Conservation (phyloP, 148 eudicot species). For the Heliosperma pusillum region DNA sequence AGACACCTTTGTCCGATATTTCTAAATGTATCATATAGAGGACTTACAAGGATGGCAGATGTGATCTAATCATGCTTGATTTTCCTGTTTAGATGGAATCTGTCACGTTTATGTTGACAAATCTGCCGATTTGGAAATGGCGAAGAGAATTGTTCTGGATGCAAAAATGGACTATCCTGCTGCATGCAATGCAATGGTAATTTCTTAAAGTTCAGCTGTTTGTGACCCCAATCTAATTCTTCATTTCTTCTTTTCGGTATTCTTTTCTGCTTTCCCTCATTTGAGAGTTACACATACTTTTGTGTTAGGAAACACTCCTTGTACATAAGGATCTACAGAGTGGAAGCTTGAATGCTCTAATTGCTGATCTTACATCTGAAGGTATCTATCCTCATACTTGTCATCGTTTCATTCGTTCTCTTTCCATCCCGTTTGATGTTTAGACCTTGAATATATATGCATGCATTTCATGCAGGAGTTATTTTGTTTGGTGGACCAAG, state of each 20-base stretch:
- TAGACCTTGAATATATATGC: conserved; percentile 9
- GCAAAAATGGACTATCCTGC: conserved; percentile 95
- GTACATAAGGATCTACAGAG: conserved; percentile 70
- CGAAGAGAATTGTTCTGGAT: conserved; percentile 68
- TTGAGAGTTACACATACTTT: neutral
- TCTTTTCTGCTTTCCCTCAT: neutral
- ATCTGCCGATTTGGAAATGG: conserved; percentile 83
- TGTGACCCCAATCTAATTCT: neutral
- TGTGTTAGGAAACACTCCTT: conserved; percentile 82
- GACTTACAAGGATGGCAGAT: neutral
- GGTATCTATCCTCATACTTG: conserved; percentile 33
- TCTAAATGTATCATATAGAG: too few relatives aligned
- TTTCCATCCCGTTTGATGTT: neutral
- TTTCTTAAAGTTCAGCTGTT: conserved; percentile 8
- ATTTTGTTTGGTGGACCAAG: conserved; percentile 74
- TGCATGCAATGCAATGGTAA: conserved; percentile 98
- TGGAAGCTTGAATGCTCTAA: conserved; percentile 53
- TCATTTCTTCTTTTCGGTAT: neutral
- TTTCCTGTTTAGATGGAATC: conserved; percentile 66
- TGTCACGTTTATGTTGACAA: conserved; percentile 98
- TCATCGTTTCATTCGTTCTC: neutral
- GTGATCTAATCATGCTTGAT: conserved; percentile 16
- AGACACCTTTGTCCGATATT: neutral
- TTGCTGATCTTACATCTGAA: conserved; percentile 62
- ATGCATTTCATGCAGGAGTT: conserved; percentile 51